Conservation (phyloP, 345 rosid species). For the Moricandia moricandioides region DNA sequence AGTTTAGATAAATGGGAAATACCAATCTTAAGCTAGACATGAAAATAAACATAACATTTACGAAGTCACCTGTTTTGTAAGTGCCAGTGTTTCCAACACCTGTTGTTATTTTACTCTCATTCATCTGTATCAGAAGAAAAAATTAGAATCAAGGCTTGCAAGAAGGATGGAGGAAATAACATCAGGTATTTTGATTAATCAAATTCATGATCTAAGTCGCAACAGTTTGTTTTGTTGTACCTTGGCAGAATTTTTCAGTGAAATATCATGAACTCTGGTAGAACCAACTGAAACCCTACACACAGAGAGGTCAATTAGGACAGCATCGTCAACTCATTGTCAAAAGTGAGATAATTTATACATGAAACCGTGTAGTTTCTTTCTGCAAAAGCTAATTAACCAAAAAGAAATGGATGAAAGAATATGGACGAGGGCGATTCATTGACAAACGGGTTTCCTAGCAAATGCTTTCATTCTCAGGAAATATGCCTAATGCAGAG, state of each 20-base stretch:
- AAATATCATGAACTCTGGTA: slow-evolving; percentile 35
- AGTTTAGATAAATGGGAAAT: slow-evolving; percentile 29
- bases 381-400: background rate
- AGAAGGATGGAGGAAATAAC: slow-evolving; percentile 9
- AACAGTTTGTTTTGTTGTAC: slow-evolving; percentile 37
- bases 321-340: background rate
- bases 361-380: background rate
- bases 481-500: background rate
- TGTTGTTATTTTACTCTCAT: slow-evolving; percentile 28
- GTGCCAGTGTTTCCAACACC: slow-evolving; percentile 24
- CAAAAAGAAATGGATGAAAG: slow-evolving; percentile 4
- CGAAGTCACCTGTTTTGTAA: slow-evolving; percentile 49
- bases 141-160: slow-evolving; percentile 4
- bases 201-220: background rate
- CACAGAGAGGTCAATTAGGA: slow-evolving; percentile 14
- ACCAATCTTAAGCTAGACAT: slow-evolving; percentile 10
- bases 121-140: slow-evolving; percentile 41
- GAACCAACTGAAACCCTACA: slow-evolving; percentile 46
- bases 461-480: background rate
- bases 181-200: background rate
- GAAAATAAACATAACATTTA: slow-evolving; percentile 17
- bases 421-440: background rate
- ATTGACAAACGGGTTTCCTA: slow-evolving; percentile 8
- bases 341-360: no score
- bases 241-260: slow-evolving; percentile 45